Percentiles rank a stretch among this genome's conserved stretches.
phyloP scores from a whole-genome alignment of 768 basidiomycete genomes.

The Mycena polygramma region DNA sequence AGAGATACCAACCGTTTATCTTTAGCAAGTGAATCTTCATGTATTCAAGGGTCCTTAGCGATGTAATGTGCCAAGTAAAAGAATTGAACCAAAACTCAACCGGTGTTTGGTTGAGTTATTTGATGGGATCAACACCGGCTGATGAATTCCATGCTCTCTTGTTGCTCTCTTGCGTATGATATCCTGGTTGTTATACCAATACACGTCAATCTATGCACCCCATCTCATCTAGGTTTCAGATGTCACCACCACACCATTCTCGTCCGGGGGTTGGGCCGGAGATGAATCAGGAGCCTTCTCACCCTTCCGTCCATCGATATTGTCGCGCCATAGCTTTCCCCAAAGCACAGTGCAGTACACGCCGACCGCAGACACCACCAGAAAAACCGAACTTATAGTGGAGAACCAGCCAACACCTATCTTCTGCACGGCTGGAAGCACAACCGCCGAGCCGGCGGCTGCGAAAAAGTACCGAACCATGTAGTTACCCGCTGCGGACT shows the following conservation, averaged over 20 bases:
- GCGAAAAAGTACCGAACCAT: constrained; percentile 36
- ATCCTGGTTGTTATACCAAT: no score
- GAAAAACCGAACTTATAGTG: constrained; percentile 31
- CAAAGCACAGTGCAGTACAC: constrained; percentile 31
- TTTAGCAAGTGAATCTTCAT: no score
- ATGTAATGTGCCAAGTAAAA: no score
- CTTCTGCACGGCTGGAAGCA: constrained; percentile 32
- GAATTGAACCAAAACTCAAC: no score
- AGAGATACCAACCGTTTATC: no score
- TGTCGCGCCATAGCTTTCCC: constrained; percentile 35
- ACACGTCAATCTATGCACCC: no score
- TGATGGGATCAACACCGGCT: no score
- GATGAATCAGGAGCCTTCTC: neutral
- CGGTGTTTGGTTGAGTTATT: no score
- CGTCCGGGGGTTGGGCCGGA: neutral
- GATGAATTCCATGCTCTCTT: no score
- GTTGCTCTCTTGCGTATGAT: no score
- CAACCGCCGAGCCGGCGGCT: constrained; percentile 34
- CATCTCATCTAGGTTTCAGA: no score
- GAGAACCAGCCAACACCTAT: constrained; percentile 39
- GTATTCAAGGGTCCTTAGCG: no score
- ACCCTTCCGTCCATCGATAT: constrained; percentile 12
- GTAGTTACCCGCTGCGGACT: constrained; percentile 31
- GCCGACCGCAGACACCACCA: constrained; percentile 16
- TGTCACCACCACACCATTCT: neutral